Percentiles rank a stretch among this genome's conserved stretches.
These are phyloP conservation scores for Sugiyamaella marilandica DNA, from an alignment of 805 yeast species.

Conservation along the genomic window DNA sequence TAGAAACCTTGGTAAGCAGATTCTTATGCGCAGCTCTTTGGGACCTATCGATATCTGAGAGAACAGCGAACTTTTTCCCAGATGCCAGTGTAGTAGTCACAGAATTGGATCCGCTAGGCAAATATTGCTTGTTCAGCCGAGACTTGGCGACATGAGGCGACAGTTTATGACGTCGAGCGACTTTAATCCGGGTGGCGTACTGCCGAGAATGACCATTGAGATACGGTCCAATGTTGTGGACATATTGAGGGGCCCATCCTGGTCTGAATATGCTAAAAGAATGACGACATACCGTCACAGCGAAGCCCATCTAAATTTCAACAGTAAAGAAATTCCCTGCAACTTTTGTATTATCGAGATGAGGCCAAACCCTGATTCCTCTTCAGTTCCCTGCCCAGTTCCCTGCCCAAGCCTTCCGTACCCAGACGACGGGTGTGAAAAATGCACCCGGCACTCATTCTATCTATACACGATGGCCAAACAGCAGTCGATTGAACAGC, in stretches of 20 bases:
- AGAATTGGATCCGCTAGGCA: slow-evolving; percentile 11
- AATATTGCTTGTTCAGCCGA: neutral
- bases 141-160: neutral
- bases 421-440: too few relatives aligned
- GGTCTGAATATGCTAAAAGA: too few relatives aligned
- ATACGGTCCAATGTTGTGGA: too few relatives aligned
- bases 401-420: too few relatives aligned
- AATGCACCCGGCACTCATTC: too few relatives aligned
- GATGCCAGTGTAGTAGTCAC: slow-evolving; percentile 9
- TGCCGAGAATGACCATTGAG: neutral
- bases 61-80: slow-evolving; percentile 26
- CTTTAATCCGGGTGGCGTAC: neutral
- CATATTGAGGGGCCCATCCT: too few relatives aligned
- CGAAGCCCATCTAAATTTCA: too few relatives aligned
- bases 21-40: slow-evolving; percentile 32
- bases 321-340: too few relatives aligned
- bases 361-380: too few relatives aligned
- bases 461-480: neutral
- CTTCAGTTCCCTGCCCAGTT: too few relatives aligned
- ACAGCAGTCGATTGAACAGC: slow-evolving; percentile 21
- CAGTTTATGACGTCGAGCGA: neutral
- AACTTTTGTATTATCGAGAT: too few relatives aligned
- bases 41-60: slow-evolving; percentile 24
- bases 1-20: slow-evolving; percentile 47
- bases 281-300: too few relatives aligned